Base-by-base conservation (phyloP, 345 rosid genomes). In the Lagerstroemia speciosa region DNA sequence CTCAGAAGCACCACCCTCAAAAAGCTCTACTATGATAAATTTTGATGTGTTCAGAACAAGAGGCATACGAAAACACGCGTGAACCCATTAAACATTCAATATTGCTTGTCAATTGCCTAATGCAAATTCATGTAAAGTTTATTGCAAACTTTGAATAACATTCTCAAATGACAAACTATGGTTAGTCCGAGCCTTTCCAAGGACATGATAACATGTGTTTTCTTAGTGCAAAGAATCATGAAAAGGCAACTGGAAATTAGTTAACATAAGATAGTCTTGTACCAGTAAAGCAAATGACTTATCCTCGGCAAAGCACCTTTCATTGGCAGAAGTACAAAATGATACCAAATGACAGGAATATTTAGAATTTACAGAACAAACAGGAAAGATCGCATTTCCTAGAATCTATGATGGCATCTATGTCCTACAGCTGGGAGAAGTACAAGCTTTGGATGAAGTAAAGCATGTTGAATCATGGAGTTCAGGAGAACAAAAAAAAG, bases 11-110 rank as follows among this genome's bases (percentile, higher is more conserved):
- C 41, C 71, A 67, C 83, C 94, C 79, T 88, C 86, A 74, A 69
- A 78, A 69, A 90, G 89, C 72, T 90, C 97, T 48, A 86, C 85
- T 48, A 81, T 76, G 62, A 86, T 74, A 71, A 93, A 94, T 73
- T 88, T 88, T 62, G 90, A 83, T 78, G 97, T 90, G 74, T 75
- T 85, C 70, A 90, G 67, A 84, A 83, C 86, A 72, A 69, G 82
- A 27, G 63, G 62, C 70, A 65, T 45, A 45, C 5, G 52, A 62
- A 26, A 62, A 57, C n/a, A 58, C 10, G 12, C n/a, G 24, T 43
- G 6, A 65, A 33, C 60, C 53, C 50, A 15, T 8, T 46, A 16
- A 16, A 46, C 20, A 46, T 48, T 48, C 53, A 48, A 5, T 20
- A 48, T 20, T 48, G 61, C 20, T 26, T 5, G 65, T 43, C 61